Evolutionary conservation across 257 asterid genomes (phyloP).

Genomic region (Mitragyna speciosa): DNA sequence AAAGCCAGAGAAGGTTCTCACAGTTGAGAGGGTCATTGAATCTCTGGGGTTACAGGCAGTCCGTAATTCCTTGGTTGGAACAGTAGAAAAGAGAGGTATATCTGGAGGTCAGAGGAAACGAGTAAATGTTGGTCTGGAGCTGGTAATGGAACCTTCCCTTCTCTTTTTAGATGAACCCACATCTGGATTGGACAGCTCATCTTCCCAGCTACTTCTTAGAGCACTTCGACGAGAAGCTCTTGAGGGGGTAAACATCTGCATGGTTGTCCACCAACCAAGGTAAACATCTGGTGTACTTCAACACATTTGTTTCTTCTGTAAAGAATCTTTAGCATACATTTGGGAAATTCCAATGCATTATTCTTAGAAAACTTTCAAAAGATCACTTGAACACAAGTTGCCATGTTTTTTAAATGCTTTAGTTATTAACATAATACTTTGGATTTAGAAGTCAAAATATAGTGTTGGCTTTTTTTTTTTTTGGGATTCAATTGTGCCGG

Average conservation of each 20-base stretch:
- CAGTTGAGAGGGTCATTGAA: slow-evolving; percentile 86
- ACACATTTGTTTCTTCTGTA: not conserved
- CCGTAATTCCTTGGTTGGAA: slow-evolving; percentile 78
- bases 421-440: not conserved
- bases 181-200: slow-evolving; percentile 91
- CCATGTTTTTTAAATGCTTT: not conserved
- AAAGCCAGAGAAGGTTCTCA: slow-evolving; percentile 77
- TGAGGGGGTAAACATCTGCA: slow-evolving; percentile 91
- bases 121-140: slow-evolving; percentile 93
- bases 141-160: slow-evolving; percentile 96
- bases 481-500: not conserved
- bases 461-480: not conserved
- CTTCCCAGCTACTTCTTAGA: slow-evolving; percentile 88
- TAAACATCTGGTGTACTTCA: slow-evolving; percentile 15
- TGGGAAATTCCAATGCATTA: not conserved
- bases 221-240: slow-evolving; percentile 96
- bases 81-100: slow-evolving; percentile 89
- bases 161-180: slow-evolving; percentile 91
- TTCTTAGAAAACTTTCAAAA: not conserved
- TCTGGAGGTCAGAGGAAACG: slow-evolving; percentile 98
- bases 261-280: slow-evolving; percentile 99
- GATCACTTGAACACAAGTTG: not conserved
- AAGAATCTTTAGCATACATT: not conserved
- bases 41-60: slow-evolving; percentile 79
- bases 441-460: not conserved